These are phyloP conservation scores for Russula sp. DNA, from an alignment of 768 basidiomycete species.

Conservation along the genomic window DNA sequence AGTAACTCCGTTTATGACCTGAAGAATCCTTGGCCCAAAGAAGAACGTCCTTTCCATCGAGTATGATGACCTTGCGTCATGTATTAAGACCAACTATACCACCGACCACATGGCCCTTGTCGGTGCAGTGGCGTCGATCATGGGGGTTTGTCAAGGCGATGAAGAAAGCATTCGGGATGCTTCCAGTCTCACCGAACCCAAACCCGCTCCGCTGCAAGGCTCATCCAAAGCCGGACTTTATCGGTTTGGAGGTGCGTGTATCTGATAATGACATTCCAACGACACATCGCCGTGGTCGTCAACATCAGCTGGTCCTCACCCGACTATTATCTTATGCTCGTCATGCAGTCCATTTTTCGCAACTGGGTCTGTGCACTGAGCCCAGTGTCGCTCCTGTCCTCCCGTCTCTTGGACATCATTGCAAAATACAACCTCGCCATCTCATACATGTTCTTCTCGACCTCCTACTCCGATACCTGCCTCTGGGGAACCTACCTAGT, in stretches of 20 bases:
- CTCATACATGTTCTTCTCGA: conserved; percentile 99
- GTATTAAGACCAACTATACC: too few species aligned
- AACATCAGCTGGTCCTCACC: conserved; percentile 97
- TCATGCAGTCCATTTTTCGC: conserved; percentile 95
- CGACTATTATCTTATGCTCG: conserved; percentile 99
- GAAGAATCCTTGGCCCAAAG: conserved; percentile 96
- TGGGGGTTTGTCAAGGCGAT: conserved; percentile 96
- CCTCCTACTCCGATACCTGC: conserved; percentile 97
- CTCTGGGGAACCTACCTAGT: conserved; percentile 99
- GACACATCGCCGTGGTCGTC: conserved; percentile 94
- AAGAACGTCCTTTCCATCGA: conserved; percentile 94
- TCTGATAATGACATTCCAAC: conserved; percentile 89
- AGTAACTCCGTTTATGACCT: conserved; percentile 21
- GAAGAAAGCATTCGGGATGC: conserved; percentile 85
- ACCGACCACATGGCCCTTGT: too few species aligned
- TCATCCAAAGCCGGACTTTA: conserved; percentile 75
- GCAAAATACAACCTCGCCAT: conserved; percentile 95
- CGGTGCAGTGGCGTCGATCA: too few species aligned
- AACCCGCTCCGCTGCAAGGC: conserved; percentile 81
- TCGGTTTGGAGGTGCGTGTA: conserved; percentile 93
- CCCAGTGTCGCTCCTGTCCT: conserved; percentile 83
- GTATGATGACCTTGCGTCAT: conserved; percentile 79
- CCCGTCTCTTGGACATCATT: conserved; percentile 86
- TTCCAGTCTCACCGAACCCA: conserved; percentile 85
- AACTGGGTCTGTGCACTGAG: conserved; percentile 99